Percentiles rank a stretch among this genome's conserved stretches.
Conservation (phyloP, 2,329 filamentous ascomycete genomes). For the Coniochaeta sp. region DNA sequence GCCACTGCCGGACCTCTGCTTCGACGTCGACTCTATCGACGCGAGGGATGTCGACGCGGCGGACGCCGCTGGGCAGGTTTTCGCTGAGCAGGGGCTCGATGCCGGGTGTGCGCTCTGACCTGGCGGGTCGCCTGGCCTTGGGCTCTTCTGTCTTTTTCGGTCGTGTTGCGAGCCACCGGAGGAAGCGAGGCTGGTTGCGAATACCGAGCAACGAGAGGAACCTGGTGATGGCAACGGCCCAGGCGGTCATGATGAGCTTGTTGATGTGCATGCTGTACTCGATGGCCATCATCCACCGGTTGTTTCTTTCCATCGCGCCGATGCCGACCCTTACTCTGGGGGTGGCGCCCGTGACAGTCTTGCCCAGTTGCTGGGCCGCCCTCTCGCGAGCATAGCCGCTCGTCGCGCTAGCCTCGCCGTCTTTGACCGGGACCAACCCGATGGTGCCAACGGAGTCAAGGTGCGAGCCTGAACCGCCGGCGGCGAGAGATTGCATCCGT, state of each 20-base stretch:
- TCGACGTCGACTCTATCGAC: conserved; percentile 72
- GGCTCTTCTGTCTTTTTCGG: conserved; percentile 12
- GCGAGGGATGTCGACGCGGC: conserved; percentile 34
- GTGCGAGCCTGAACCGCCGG: conserved; percentile 31
- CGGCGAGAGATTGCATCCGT: conserved; percentile 41
- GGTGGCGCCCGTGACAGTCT: conserved; percentile 33
- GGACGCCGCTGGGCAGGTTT: background rate
- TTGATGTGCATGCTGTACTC: conserved; percentile 73
- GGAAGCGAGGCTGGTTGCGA: conserved; percentile 54
- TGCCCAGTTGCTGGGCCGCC: conserved; percentile 50
- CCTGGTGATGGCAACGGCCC: conserved; percentile 45
- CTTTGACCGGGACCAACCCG: conserved; percentile 46
- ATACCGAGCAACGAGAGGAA: conserved; percentile 53
- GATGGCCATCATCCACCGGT: conserved; percentile 67
- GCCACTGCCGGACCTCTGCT: conserved; percentile 60
- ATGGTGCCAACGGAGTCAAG: conserved; percentile 47
- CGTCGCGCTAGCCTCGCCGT: conserved; percentile 30
- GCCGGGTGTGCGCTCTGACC: conserved; percentile 6
- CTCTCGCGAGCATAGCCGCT: conserved; percentile 65
- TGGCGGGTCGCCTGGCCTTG: conserved; percentile 16
- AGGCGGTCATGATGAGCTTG: conserved; percentile 52
- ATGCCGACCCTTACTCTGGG: conserved; percentile 52
- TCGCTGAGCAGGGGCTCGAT: background rate
- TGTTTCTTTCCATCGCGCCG: conserved; percentile 70
- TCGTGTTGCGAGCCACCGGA: conserved; percentile 40